Conservation (phyloP, 495 filamentous ascomycete genomes). For the Tricharina praecox region DNA sequence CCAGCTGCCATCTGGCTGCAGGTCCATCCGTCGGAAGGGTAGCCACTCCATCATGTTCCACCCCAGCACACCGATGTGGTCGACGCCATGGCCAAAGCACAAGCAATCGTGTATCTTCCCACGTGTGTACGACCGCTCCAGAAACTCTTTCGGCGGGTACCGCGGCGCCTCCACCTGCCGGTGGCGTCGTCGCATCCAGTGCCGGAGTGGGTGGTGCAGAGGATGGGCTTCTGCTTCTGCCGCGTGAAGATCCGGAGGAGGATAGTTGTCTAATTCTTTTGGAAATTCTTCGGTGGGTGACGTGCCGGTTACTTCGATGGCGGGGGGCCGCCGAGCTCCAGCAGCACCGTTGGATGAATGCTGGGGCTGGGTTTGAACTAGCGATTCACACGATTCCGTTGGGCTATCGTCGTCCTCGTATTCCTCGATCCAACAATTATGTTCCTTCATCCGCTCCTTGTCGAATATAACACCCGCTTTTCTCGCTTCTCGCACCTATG, state of each 20-base stretch:
- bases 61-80: conserved; percentile 39
- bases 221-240: conserved; percentile 3
- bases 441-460: conserved; percentile 44
- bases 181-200: conserved; percentile 24
- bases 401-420: conserved; percentile 21
- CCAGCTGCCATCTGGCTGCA: conserved; percentile 58
- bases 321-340: too few species aligned
- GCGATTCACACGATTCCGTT: background rate
- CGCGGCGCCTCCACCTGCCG: background rate
- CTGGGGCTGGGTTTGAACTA: background rate
- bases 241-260: conserved; percentile 4
- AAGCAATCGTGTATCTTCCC: conserved; percentile 64
- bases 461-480: conserved; percentile 59
- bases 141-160: conserved; percentile 8
- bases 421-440: conserved; percentile 41
- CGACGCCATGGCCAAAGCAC: conserved; percentile 46
- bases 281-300: background rate
- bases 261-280: background rate
- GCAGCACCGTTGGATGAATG: too few species aligned
- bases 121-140: conserved; percentile 21
- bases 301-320: conserved; percentile 12
- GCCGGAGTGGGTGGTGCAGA: conserved; percentile 18
- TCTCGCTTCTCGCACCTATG: conserved; percentile 43
- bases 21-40: conserved; percentile 70
- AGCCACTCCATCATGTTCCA: conserved; percentile 80